These are phyloP conservation scores for Solanum habrochaites DNA, from an alignment of 257 asterid genomes.

Conservation along the genomic window DNA sequence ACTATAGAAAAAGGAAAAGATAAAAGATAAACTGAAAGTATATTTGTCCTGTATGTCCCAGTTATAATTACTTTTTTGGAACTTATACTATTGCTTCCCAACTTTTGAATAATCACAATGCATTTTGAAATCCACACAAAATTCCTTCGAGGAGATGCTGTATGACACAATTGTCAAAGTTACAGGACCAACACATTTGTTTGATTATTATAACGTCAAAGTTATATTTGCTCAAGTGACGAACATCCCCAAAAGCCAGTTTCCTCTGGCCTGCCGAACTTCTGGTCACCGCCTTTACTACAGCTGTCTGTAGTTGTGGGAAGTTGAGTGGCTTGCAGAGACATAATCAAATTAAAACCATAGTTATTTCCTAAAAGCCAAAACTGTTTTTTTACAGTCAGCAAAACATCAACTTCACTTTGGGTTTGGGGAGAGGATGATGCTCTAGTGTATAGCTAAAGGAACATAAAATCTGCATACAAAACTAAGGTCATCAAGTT, in stretches of 20 bases:
- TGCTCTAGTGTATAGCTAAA: not conserved
- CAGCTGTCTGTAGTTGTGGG: not conserved
- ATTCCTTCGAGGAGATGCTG: not conserved
- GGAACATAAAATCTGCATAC: not conserved
- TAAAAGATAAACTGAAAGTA: not conserved
- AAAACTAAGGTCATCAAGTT: not conserved
- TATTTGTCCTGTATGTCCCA: not conserved
- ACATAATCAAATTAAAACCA: not conserved
- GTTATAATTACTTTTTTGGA: not conserved
- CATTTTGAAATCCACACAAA: not conserved
- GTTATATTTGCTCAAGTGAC: not conserved
- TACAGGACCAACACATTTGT: not conserved
- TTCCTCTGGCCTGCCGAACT: not conserved
- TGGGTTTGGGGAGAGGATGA: not conserved
- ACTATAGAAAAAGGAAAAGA: not conserved
- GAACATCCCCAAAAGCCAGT: not conserved
- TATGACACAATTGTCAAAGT: not conserved
- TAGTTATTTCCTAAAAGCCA: not conserved
- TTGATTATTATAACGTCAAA: not conserved
- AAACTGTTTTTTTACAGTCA: not conserved
- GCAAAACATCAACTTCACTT: not conserved
- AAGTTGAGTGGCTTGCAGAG: not conserved
- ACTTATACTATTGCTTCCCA: not conserved
- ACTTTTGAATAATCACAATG: not conserved
- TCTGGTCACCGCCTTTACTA: not conserved